phyloP scores from a whole-genome alignment of 305 asterid genomes.

The Ajuga reptans region DNA sequence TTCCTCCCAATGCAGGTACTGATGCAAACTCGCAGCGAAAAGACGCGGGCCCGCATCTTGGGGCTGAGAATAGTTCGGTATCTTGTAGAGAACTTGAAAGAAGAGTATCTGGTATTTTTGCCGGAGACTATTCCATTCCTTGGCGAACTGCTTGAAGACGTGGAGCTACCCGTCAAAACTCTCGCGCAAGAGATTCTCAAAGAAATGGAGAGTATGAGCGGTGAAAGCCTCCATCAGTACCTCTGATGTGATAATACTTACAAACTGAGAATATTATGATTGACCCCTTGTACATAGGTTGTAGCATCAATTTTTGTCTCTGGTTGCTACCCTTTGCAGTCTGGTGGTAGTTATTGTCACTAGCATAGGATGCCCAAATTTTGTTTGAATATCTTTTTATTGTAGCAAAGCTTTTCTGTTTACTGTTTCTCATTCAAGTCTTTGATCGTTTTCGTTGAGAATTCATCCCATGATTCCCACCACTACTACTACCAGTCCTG shows the following conservation, averaged over 20 bases:
- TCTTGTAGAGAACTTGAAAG: constrained; percentile 67
- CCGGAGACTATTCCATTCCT: constrained; percentile 89
- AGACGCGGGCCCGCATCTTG: constrained; percentile 61
- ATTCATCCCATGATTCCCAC: too few relatives aligned
- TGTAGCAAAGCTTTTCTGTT: too few relatives aligned
- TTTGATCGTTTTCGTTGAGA: too few relatives aligned
- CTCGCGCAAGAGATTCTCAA: constrained; percentile 74
- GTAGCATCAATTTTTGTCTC: background rate
- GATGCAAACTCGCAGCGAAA: constrained; percentile 89
- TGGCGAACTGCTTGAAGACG: constrained; percentile 82
- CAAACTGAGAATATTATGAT: background rate
- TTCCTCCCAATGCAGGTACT: constrained; percentile 45
- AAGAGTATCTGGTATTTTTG: constrained; percentile 62
- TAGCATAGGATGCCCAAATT: too few relatives aligned
- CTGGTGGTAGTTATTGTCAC: too few relatives aligned
- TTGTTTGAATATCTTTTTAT: too few relatives aligned
- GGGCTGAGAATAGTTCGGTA: constrained; percentile 63
- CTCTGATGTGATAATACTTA: constrained; percentile 30
- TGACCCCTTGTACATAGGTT: background rate
- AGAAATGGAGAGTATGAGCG: constrained; percentile 72
- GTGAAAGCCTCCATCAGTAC: constrained; percentile 74
- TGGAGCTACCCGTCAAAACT: constrained; percentile 58
- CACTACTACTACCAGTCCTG: too few relatives aligned
- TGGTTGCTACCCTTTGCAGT: background rate
- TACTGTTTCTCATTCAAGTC: too few relatives aligned